Conservation (phyloP, 2,329 filamentous ascomycete genomes). For the Davidsoniella eucalypti region DNA sequence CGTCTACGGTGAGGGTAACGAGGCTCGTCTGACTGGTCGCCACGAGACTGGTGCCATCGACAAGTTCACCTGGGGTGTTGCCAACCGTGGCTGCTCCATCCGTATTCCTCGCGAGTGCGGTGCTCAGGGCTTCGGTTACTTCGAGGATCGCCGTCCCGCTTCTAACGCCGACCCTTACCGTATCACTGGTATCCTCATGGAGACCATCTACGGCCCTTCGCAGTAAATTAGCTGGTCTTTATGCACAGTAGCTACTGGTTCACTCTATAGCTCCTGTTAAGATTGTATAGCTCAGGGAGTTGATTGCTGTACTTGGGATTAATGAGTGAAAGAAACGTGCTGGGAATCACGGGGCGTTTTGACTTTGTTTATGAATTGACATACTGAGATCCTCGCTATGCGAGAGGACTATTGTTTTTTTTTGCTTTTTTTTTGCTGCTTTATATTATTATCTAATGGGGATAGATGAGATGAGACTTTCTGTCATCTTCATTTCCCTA, state of each 20-base stretch:
- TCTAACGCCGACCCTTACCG: constrained; percentile 82
- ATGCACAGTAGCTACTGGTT: too few species aligned
- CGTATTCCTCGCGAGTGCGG: constrained; percentile 77
- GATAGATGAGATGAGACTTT: too few species aligned
- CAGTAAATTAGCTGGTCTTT: constrained; percentile 10
- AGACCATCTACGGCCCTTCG: constrained; percentile 36
- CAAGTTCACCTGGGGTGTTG: constrained; percentile 82
- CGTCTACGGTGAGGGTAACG: constrained; percentile 93
- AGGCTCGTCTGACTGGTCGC: constrained; percentile 75
- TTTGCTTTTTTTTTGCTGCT: constrained; percentile 3
- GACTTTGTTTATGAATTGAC: constrained; percentile 7
- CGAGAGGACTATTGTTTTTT: neutral
- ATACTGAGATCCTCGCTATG: neutral
- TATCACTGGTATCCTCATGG: constrained; percentile 62
- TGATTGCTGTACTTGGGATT: constrained; percentile 1
- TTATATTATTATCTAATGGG: neutral
- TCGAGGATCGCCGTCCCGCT: constrained; percentile 69
- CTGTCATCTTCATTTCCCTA: too few species aligned
- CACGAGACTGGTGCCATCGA: constrained; percentile 94
- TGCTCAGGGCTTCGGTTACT: constrained; percentile 85
- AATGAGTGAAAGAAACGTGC: constrained; percentile 9
- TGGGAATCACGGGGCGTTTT: constrained; percentile 12
- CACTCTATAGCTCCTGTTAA: too few species aligned
- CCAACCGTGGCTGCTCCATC: constrained; percentile 88
- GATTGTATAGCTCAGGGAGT: too few species aligned